Conservation (phyloP, 2,329 filamentous ascomycete genomes). For the Ascocoryne sarcoides region DNA sequence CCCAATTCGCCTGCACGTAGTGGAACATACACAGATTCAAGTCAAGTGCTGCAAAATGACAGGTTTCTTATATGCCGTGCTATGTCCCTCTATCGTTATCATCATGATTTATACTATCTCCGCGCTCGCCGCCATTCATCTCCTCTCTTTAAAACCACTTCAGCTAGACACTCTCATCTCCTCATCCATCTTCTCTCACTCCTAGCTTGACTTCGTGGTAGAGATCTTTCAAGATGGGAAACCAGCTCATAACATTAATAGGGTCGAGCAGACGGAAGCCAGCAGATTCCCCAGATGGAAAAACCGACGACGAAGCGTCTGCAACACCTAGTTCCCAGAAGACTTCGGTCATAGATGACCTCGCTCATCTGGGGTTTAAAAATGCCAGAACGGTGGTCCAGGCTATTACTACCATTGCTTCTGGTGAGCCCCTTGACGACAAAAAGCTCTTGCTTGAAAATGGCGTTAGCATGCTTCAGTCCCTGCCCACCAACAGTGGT, state of each 20-base stretch:
- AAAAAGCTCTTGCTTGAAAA: constrained; percentile 40
- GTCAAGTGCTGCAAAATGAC: too few relatives aligned
- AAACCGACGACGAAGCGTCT: constrained; percentile 32
- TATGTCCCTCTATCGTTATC: too few relatives aligned
- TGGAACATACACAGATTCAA: too few relatives aligned
- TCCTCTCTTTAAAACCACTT: too few relatives aligned
- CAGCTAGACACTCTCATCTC: background rate
- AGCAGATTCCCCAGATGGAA: constrained; percentile 38
- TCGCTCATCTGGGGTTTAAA: constrained; percentile 32
- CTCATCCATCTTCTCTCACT: constrained; percentile 3
- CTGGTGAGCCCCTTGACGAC: constrained; percentile 38
- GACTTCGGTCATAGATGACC: constrained; percentile 33
- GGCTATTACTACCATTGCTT: constrained; percentile 34
- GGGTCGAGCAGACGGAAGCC: constrained; percentile 39
- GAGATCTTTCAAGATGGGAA: too few relatives aligned
- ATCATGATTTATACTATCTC: too few relatives aligned
- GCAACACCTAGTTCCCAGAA: constrained; percentile 30
- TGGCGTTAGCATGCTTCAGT: constrained; percentile 43
- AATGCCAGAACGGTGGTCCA: constrained; percentile 32
- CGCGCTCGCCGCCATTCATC: too few relatives aligned
- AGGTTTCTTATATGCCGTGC: too few relatives aligned
- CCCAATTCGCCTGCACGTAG: too few relatives aligned
- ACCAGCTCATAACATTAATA: constrained; percentile 34
- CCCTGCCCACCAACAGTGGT: constrained; percentile 40
- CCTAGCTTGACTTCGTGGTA: too few relatives aligned